These are phyloP conservation scores for Phaeolepiota aurea DNA, from an alignment of 768 basidiomycete species.

Conservation along the genomic window DNA sequence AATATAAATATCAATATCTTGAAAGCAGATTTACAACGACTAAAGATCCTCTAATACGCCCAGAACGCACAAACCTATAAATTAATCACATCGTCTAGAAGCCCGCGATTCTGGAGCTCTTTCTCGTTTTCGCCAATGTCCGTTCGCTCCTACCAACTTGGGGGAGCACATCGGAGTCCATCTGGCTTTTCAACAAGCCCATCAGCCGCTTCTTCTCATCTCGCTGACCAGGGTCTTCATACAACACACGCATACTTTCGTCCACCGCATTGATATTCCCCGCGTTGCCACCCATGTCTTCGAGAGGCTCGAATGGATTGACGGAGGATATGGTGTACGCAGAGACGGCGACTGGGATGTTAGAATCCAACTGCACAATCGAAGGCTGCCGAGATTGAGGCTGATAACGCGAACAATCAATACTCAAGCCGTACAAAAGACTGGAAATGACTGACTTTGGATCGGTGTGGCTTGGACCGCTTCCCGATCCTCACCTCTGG, in stretches of 20 bases:
- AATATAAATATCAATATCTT: no score
- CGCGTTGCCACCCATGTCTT: constrained; percentile 16
- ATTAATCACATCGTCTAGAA: no score
- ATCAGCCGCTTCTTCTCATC: constrained; percentile 52
- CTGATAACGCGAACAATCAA: constrained; percentile 13
- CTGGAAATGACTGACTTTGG: constrained; percentile 17
- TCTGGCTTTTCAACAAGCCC: constrained; percentile 36
- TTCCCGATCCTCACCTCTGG: constrained; percentile 21
- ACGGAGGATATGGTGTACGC: constrained; percentile 13
- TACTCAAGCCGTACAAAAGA: background rate
- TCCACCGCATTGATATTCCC: constrained; percentile 15
- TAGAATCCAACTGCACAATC: constrained; percentile 14
- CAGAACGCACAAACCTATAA: no score
- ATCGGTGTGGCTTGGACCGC: constrained; percentile 26
- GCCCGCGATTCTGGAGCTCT: constrained; percentile 17
- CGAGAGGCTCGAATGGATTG: constrained; percentile 17
- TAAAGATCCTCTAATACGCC: no score
- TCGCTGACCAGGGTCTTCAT: constrained; percentile 59
- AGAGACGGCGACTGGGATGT: constrained; percentile 9
- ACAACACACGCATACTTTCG: constrained; percentile 50
- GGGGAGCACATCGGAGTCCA: constrained; percentile 8
- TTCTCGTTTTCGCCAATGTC: constrained; percentile 8
- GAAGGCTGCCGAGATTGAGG: constrained; percentile 30
- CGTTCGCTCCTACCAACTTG: background rate
- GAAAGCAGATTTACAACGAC: no score